Conservation (phyloP, 176 grass and related monocot species). For the Musa beccarii region DNA sequence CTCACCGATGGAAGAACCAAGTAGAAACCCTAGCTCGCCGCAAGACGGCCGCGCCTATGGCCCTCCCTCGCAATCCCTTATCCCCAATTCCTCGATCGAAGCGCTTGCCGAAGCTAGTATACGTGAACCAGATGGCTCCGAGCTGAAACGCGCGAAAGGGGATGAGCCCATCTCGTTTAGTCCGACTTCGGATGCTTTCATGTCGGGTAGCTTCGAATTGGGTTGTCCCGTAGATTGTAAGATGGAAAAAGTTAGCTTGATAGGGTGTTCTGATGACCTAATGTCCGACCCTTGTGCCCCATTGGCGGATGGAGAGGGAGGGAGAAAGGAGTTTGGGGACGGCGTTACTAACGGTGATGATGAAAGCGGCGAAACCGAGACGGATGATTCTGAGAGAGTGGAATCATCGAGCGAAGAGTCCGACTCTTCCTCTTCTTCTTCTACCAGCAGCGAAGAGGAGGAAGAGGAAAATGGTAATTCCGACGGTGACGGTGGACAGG, state of each 20-base stretch:
- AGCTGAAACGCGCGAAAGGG: not conserved
- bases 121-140: not conserved
- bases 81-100: not conserved
- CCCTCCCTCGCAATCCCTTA: not conserved
- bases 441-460: conserved; percentile 18
- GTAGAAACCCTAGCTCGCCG: conserved; percentile 1
- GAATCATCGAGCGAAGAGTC: conserved; percentile 13
- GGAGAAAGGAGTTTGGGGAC: not conserved
- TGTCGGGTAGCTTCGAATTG: not conserved
- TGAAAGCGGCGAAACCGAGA: conserved; percentile 29
- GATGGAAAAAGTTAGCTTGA: not conserved
- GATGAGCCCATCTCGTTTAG: not conserved
- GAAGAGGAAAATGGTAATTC: conserved; percentile 31
- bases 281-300: not conserved
- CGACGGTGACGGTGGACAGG: conserved; percentile 14
- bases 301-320: not conserved
- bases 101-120: not conserved
- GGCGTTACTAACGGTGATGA: conserved; percentile 6
- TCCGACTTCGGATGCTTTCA: not conserved
- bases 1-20: not conserved
- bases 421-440: conserved; percentile 22
- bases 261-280: not conserved
- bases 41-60: not conserved
- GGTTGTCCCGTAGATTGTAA: not conserved
- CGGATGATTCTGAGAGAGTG: conserved; percentile 8